Percentiles rank a stretch among this genome's conserved stretches.
Evolutionary conservation across 2,329 filamentous ascomycete genomes (phyloP).

Genomic region (Dactylellina parvicollis): DNA sequence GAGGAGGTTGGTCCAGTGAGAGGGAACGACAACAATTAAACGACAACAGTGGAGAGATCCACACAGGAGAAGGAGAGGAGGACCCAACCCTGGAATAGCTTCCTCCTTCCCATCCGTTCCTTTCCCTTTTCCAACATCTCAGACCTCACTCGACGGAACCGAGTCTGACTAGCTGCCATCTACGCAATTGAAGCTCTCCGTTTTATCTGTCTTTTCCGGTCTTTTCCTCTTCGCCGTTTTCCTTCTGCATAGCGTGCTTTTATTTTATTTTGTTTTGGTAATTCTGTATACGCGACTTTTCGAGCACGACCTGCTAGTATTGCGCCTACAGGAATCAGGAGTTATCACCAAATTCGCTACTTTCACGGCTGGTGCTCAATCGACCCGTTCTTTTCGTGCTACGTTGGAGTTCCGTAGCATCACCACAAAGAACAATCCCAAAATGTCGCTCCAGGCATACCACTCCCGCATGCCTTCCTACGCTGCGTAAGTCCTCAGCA

Average conservation of each 20-base stretch:
- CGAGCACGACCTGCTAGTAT: too few species aligned
- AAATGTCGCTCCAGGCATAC: slow-evolving; percentile 47
- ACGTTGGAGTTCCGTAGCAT: slow-evolving; percentile 23
- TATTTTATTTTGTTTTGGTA: background rate
- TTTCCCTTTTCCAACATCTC: background rate
- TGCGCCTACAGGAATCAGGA: too few species aligned
- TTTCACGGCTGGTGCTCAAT: background rate
- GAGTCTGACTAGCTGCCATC: too few species aligned
- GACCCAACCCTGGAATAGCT: background rate
- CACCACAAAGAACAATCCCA: slow-evolving; percentile 23
- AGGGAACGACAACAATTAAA: slow-evolving; percentile 46
- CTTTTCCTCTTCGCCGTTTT: background rate
- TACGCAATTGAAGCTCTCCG: slow-evolving; percentile 16
- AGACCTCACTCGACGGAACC: too few species aligned
- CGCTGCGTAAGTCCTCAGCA: slow-evolving; percentile 31
- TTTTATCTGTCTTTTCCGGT: slow-evolving; percentile 14
- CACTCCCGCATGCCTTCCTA: slow-evolving; percentile 48
- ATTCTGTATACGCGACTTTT: slow-evolving; percentile 25
- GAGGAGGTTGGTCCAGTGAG: slow-evolving; percentile 52
- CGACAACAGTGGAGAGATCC: too few species aligned
- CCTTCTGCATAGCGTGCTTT: slow-evolving; percentile 28
- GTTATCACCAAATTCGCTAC: too few species aligned
- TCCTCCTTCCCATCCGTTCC: slow-evolving; percentile 18
- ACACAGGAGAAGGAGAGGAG: background rate
- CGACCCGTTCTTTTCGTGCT: slow-evolving; percentile 21